These are phyloP conservation scores for Leccinum arenicola DNA, from an alignment of 768 basidiomycete genomes.

Conservation along the genomic window DNA sequence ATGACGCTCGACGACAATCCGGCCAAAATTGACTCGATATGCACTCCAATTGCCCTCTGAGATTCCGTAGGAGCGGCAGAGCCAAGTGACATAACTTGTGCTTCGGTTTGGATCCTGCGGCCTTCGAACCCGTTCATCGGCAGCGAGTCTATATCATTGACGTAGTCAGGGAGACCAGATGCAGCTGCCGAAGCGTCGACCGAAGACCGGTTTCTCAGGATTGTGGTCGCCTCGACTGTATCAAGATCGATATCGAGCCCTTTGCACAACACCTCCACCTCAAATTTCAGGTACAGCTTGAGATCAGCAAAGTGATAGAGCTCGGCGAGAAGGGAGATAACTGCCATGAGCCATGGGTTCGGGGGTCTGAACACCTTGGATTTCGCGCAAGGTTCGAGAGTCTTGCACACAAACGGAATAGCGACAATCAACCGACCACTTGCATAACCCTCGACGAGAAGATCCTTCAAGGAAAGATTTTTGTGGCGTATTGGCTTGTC, in stretches of 20 bases:
- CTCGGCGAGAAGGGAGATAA: constrained; percentile 87
- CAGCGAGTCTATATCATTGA: constrained; percentile 74
- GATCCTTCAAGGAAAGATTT: constrained; percentile 94
- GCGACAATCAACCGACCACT: constrained; percentile 87
- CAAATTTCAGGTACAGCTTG: constrained; percentile 96
- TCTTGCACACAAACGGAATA: constrained; percentile 98
- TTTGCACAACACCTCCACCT: constrained; percentile 97
- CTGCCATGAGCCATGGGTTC: constrained; percentile 98
- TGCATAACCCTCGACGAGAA: constrained; percentile 95
- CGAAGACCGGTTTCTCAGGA: constrained; percentile 75
- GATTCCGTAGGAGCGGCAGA: constrained; percentile 59
- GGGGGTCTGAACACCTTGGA: constrained; percentile 94
- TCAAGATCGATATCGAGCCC: constrained; percentile 85
- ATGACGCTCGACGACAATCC: constrained; percentile 69
- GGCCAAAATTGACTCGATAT: constrained; percentile 78
- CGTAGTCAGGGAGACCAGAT: constrained; percentile 74
- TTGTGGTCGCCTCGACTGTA: constrained; percentile 75
- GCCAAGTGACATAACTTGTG: constrained; percentile 62
- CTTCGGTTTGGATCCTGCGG: constrained; percentile 46
- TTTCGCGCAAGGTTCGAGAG: constrained; percentile 83
- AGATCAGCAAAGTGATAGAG: constrained; percentile 97
- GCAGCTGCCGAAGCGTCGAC: constrained; percentile 47
- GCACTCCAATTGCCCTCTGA: constrained; percentile 66
- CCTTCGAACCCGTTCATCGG: constrained; percentile 72
- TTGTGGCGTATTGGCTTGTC: constrained; percentile 91